Percentiles rank a stretch among this genome's conserved stretches.
Evolutionary conservation across 2,329 filamentous ascomycete species (phyloP).

Genomic region (Sordariomycetes sp.): DNA sequence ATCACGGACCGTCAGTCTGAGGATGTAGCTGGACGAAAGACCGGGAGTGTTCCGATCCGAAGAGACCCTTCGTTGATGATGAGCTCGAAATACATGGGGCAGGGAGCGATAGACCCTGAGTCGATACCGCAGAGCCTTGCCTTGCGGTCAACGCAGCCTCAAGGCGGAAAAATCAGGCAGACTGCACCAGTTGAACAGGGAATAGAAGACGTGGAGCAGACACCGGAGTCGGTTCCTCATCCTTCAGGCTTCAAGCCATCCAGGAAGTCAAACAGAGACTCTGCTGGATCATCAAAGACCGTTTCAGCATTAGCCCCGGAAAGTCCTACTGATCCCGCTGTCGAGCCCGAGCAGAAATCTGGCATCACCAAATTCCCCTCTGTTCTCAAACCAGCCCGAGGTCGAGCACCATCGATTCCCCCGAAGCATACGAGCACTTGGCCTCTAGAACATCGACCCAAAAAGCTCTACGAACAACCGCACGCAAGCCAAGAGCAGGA

Average conservation of each 20-base stretch:
- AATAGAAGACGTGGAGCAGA: too few species aligned
- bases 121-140: too few species aligned
- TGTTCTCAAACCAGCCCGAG: conserved; percentile 7
- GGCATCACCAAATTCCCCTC: conserved; percentile 8
- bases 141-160: too few species aligned
- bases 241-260: background rate
- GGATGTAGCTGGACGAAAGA: too few species aligned
- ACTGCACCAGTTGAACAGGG: too few species aligned
- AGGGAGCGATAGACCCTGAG: too few species aligned
- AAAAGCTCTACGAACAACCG: background rate
- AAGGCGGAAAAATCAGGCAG: too few species aligned
- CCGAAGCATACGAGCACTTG: background rate
- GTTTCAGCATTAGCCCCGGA: background rate
- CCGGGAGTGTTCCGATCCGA: too few species aligned
- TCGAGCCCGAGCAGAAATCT: background rate
- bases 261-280: conserved; percentile 1
- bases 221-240: too few species aligned
- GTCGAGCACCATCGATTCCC: conserved; percentile 5
- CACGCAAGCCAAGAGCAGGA: background rate
- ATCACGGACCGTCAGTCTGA: too few species aligned
- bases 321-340: background rate
- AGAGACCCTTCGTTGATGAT: too few species aligned
- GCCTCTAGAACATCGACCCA: background rate
- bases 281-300: background rate
- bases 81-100: too few species aligned